These are phyloP conservation scores for Anethum foeniculum DNA, from an alignment of 140 eudicot genomes.

Conservation along the genomic window DNA sequence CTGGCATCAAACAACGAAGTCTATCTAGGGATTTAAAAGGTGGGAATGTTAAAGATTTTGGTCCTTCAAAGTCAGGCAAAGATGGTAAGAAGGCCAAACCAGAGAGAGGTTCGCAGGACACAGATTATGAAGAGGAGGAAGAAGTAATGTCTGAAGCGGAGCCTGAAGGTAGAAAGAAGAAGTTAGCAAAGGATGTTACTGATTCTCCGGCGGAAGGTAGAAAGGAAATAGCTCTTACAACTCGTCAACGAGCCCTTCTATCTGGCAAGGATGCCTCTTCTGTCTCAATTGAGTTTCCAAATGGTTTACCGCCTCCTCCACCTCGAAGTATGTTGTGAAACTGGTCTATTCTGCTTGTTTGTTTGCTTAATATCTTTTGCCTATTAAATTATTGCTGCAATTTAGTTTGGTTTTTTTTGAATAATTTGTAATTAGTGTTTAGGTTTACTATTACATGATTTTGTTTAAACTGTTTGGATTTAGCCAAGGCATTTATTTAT, in stretches of 20 bases:
- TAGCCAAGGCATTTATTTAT: not conserved
- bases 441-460: not conserved
- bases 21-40: slow-evolving; percentile 38
- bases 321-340: slow-evolving; percentile 55
- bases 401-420: not conserved
- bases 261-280: slow-evolving; percentile 34
- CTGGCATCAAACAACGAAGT: slow-evolving; percentile 39
- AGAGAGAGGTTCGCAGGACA: slow-evolving; percentile 32
- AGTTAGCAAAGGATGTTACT: slow-evolving; percentile 42
- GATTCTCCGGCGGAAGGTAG: slow-evolving; percentile 57
- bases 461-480: not conserved
- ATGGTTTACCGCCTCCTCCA: slow-evolving; percentile 77
- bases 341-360: not conserved
- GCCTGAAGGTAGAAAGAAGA: slow-evolving; percentile 34
- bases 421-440: not conserved
- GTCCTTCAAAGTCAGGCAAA: slow-evolving; percentile 23
- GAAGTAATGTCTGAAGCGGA: slow-evolving; percentile 36
- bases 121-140: slow-evolving; percentile 55
- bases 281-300: slow-evolving; percentile 51
- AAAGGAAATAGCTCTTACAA: slow-evolving; percentile 66
- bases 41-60: slow-evolving; percentile 28
- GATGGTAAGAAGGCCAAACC: slow-evolving; percentile 32
- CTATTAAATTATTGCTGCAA: not conserved
- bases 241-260: slow-evolving; percentile 63
- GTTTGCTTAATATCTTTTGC: not conserved